Percentiles rank a stretch among this genome's conserved stretches.
Evolutionary conservation across 2,329 filamentous ascomycete genomes (phyloP).

Genomic region (Dryadomyces quercivorus): DNA sequence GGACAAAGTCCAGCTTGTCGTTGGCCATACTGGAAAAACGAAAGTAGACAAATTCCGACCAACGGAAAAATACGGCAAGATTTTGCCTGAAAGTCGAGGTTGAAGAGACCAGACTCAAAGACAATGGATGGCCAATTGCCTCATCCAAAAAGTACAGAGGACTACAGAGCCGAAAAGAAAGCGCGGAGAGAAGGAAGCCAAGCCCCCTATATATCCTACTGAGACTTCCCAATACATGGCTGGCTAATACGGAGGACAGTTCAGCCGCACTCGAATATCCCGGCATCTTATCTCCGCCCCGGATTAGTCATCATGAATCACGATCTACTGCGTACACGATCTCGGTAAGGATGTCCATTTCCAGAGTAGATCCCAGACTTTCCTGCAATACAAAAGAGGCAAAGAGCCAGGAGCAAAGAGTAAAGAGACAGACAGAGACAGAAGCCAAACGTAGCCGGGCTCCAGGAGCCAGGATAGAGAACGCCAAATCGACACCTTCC

Average conservation of each 20-base stretch:
- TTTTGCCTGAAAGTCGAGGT: background rate
- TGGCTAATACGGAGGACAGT: no score
- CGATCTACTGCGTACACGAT: background rate
- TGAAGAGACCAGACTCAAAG: background rate
- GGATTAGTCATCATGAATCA: background rate
- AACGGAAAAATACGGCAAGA: background rate
- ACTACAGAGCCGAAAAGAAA: background rate
- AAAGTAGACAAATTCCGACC: background rate
- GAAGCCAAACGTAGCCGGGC: background rate
- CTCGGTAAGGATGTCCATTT: background rate
- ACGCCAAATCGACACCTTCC: background rate
- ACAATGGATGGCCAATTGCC: no score
- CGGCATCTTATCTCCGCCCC: slow-evolving; percentile 8
- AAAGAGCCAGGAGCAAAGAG: background rate
- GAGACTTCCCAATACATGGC: no score
- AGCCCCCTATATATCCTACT: no score
- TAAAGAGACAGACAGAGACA: background rate
- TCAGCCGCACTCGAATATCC: background rate
- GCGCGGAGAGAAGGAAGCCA: background rate
- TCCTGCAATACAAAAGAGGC: background rate
- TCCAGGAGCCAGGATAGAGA: background rate
- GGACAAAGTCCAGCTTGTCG: slow-evolving; percentile 3
- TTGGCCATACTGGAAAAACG: background rate
- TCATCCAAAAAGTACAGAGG: no score
- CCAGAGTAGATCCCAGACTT: background rate